Evolutionary conservation across 108 stramenopile genomes (phyloP).

Genomic region (Schizochytrium sp.): DNA sequence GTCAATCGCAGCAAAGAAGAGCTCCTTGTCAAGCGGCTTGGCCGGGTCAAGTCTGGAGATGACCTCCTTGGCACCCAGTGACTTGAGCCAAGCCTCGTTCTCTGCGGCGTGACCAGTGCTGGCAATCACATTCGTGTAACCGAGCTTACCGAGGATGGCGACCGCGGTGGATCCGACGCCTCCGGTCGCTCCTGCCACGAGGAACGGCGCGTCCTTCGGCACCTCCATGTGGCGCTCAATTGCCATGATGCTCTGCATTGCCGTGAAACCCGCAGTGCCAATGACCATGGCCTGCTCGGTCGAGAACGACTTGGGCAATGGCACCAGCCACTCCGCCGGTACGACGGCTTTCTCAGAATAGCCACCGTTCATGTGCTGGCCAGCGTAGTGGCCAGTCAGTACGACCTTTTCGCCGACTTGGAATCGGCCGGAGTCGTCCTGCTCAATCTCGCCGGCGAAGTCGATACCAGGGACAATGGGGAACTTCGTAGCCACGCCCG

Average conservation of each 20-base stretch:
- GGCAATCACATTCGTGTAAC: slow-evolving; percentile 59
- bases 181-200: slow-evolving; percentile 72
- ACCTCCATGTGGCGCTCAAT: slow-evolving; percentile 58
- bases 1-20: slow-evolving; percentile 67
- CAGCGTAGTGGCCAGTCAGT: slow-evolving; percentile 54
- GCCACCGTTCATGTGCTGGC: slow-evolving; percentile 67
- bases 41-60: slow-evolving; percentile 60
- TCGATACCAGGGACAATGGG: slow-evolving; percentile 72
- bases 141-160: slow-evolving; percentile 65
- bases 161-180: slow-evolving; percentile 71
- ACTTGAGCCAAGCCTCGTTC: slow-evolving; percentile 61
- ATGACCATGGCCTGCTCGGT: slow-evolving; percentile 62
- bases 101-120: background rate
- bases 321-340: slow-evolving; percentile 65
- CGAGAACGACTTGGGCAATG: slow-evolving; percentile 32
- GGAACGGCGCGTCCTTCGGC: slow-evolving; percentile 60
- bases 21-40: slow-evolving; percentile 65
- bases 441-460: slow-evolving; percentile 64
- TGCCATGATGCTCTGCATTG: slow-evolving; percentile 64
- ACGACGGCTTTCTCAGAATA: slow-evolving; percentile 64
- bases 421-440: background rate
- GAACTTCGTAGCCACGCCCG: slow-evolving; percentile 55
- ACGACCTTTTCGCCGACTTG: background rate
- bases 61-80: slow-evolving; percentile 69
- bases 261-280: slow-evolving; percentile 73